phyloP scores from a whole-genome alignment of 768 basidiomycete species.

The Leccinum olivaceopallidum region DNA sequence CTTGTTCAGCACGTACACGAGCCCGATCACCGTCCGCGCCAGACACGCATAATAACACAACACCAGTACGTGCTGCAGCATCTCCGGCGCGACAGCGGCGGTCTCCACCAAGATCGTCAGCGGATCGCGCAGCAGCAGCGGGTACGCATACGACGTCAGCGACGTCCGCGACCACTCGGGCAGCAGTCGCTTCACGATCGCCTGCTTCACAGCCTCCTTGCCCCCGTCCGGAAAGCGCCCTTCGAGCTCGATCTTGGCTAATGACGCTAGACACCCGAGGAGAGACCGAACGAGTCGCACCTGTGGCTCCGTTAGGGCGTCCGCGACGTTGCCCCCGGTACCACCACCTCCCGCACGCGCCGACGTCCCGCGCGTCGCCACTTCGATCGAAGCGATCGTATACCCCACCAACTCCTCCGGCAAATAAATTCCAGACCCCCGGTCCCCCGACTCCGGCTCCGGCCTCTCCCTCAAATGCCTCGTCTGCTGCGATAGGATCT shows the following conservation, averaged over 20 bases:
- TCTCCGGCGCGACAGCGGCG: slow-evolving; percentile 86
- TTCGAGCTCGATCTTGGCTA: slow-evolving; percentile 70
- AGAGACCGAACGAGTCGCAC: slow-evolving; percentile 76
- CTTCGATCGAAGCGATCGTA: slow-evolving; percentile 80
- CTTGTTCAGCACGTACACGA: slow-evolving; percentile 82
- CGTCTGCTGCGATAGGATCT: slow-evolving; percentile 82
- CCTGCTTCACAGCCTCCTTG: slow-evolving; percentile 74
- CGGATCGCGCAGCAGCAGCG: slow-evolving; percentile 86
- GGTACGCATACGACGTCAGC: slow-evolving; percentile 79
- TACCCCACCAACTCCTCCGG: slow-evolving; percentile 92
- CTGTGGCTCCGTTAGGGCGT: slow-evolving; percentile 68
- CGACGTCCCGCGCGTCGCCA: slow-evolving; percentile 70
- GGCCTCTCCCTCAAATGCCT: slow-evolving; percentile 76
- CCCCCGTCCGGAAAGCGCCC: slow-evolving; percentile 66
- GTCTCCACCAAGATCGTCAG: slow-evolving; percentile 88
- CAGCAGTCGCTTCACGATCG: slow-evolving; percentile 84
- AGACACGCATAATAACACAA: slow-evolving; percentile 90
- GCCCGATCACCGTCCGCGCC: slow-evolving; percentile 80
- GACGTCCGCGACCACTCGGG: slow-evolving; percentile 92
- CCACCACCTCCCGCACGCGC: slow-evolving; percentile 35
- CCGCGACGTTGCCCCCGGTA: slow-evolving; percentile 56
- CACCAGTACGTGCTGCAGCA: slow-evolving; percentile 84
- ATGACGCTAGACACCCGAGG: slow-evolving; percentile 63
- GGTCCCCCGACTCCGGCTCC: slow-evolving; percentile 69
- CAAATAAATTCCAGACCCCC: slow-evolving; percentile 85